Percentiles rank a stretch among this genome's conserved stretches.
Evolutionary conservation across 306 rosid species (phyloP).

Genomic region (Carpinus viminea): DNA sequence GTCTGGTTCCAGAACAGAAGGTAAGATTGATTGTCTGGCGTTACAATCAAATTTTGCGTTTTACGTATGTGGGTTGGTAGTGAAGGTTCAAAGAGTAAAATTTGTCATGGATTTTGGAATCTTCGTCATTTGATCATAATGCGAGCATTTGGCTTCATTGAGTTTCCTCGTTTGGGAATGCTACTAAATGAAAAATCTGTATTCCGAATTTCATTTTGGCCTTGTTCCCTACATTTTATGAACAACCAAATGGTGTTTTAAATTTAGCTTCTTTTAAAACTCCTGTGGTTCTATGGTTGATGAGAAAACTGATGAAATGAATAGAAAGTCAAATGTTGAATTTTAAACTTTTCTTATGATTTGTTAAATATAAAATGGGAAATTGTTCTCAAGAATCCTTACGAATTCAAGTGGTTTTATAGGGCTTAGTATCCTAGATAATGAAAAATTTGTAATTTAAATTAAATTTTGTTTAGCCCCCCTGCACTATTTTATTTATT

Average conservation of each 20-base stretch:
- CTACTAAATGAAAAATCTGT: neutral
- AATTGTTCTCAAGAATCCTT: neutral
- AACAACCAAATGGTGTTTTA: neutral
- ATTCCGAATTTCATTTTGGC: neutral
- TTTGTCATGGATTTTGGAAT: neutral
- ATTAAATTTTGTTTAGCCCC: neutral
- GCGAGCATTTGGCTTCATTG: neutral
- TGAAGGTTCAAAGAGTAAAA: neutral
- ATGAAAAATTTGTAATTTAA: neutral
- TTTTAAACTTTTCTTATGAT: neutral
- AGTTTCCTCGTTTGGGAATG: neutral
- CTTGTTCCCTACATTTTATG: neutral
- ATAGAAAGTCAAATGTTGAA: neutral
- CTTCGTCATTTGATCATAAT: neutral
- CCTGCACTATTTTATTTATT: no score
- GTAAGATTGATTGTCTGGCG: conserved; percentile 31
- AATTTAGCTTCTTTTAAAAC: no score
- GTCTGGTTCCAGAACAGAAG: conserved; percentile 98
- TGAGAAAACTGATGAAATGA: neutral
- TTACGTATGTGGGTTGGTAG: neutral
- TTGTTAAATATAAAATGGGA: neutral
- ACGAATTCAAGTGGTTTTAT: neutral
- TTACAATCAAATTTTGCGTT: neutral
- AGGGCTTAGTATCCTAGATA: neutral
- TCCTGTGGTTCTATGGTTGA: neutral